Evolutionary conservation across 2,329 filamentous ascomycete species (phyloP), one percentile per base, ranked within the genome.

Genomic region (Cercospora sp.): DNA sequence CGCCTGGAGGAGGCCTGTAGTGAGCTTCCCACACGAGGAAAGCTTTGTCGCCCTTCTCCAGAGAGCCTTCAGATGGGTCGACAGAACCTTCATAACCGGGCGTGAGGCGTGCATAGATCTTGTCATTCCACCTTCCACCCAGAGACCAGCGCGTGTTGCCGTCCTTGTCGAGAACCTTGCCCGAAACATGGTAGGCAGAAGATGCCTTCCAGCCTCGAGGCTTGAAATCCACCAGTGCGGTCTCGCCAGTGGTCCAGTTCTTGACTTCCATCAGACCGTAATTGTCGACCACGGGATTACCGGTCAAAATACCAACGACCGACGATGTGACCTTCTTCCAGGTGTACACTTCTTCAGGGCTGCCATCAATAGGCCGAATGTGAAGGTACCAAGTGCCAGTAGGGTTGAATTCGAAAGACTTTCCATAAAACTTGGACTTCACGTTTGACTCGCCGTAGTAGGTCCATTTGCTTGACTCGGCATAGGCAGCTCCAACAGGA

Each of bases 281-380:
- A 80, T 99, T 97, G 82, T 99, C 95, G n/a, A 99, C 92, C 0
- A 91, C 92, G 0, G 95, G 95, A 74, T 92, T 97, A 59, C 95
- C 95, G 0, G 94, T 98, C 75, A 99, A 97, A 79, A 99, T 99
- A 67, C 95, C 95, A 68, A 98, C 90, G n/a, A 99, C 95, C 1
- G 94, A 96, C 1, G 93, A 95, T 0, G 94, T 98, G 18, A 97
- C 93, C 82, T 99, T 99, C 82, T 97, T 98, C 95, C 95, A 99
- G 0, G 94, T 97, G 80, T 96, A 99, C 1, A 97, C 83, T 73
- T 99, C 95, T 63, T 79, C 76, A 13, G 72, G 69, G 9, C 89
- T 90, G 3, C 91, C 92, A 3, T 87, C 84, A 0, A 86, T 87
- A 0, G 94, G 93, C 1, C 93, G 90, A 30, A 99, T 84, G 76